phyloP scores from a whole-genome alignment of 371 early-diverging fungal genomes.

The Syncephalastrum contaminatum region DNA sequence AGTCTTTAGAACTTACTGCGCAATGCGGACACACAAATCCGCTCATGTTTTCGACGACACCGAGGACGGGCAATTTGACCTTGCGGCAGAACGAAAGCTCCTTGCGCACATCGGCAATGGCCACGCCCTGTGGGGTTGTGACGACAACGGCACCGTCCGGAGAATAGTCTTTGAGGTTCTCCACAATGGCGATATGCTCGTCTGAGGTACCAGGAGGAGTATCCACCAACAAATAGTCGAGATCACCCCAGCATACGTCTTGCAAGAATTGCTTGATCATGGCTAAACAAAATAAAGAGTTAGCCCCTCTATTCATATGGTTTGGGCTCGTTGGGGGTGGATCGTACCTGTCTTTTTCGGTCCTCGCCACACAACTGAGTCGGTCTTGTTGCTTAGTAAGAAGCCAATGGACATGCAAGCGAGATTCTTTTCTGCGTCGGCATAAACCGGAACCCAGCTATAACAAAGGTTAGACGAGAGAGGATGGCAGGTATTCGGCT shows the following conservation, averaged over 20 bases:
- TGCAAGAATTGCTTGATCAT: conserved; percentile 90
- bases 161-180: conserved; percentile 69
- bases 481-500: background rate
- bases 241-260: conserved; percentile 85
- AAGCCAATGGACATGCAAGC: conserved; percentile 90
- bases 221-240: conserved; percentile 91
- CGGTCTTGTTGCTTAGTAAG: conserved; percentile 75
- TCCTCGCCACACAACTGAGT: conserved; percentile 96
- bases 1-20: conserved; percentile 52
- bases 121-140: conserved; percentile 90
- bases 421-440: conserved; percentile 66
- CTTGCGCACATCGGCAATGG: conserved; percentile 86
- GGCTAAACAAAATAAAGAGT: conserved; percentile 33
- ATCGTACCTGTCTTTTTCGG: conserved; percentile 84
- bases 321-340: background rate
- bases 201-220: conserved; percentile 97
- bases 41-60: conserved; percentile 95
- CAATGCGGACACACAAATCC: conserved; percentile 91
- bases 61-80: conserved; percentile 76
- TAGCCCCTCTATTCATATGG: too few relatives aligned
- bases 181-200: conserved; percentile 87
- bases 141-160: conserved; percentile 88
- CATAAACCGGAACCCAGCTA: conserved; percentile 92
- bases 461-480: conserved; percentile 1
- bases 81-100: conserved; percentile 86